Percentiles rank a stretch among this genome's conserved stretches.
Conservation (phyloP, 208 protist species). For the Trypanosoma congolense region DNA sequence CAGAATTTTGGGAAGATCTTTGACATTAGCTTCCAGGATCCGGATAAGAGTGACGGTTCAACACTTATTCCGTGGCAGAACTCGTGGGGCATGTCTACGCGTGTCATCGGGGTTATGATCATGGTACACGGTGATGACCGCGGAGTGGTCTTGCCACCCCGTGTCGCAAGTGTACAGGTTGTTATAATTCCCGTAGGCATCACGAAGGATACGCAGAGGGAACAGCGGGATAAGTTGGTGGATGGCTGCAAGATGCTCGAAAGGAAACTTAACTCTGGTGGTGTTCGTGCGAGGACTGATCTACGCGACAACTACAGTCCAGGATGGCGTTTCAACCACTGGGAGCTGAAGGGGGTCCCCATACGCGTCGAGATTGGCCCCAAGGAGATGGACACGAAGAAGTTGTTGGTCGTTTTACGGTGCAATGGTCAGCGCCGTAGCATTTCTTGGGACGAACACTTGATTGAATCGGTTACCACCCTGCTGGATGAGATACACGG, state of each 20-base stretch:
- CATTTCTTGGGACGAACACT: constrained; percentile 52
- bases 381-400: constrained; percentile 88
- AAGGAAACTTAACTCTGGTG: constrained; percentile 50
- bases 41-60: constrained; percentile 68
- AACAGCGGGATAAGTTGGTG: constrained; percentile 47
- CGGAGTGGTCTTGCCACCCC: constrained; percentile 97
- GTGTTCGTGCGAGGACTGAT: constrained; percentile 90
- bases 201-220: constrained; percentile 71
- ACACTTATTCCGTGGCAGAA: constrained; percentile 96
- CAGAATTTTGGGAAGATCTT: constrained; percentile 99
- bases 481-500: constrained; percentile 91
- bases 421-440: constrained; percentile 60
- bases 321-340: constrained; percentile 98
- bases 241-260: constrained; percentile 50
- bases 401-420: constrained; percentile 56
- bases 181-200: constrained; percentile 92
- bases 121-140: constrained; percentile 99
- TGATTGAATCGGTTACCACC: constrained; percentile 21
- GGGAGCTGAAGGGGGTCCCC: constrained; percentile 97
- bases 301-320: constrained; percentile 94
- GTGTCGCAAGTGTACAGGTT: constrained; percentile 94
- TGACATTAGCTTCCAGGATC: constrained; percentile 93
- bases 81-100: constrained; percentile 98
- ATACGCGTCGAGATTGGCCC: constrained; percentile 97
- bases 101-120: constrained; percentile 96